Percentiles rank a stretch among this genome's conserved stretches.
phyloP scores from a whole-genome alignment of 345 rosid genomes.

The Boechera stricta region DNA sequence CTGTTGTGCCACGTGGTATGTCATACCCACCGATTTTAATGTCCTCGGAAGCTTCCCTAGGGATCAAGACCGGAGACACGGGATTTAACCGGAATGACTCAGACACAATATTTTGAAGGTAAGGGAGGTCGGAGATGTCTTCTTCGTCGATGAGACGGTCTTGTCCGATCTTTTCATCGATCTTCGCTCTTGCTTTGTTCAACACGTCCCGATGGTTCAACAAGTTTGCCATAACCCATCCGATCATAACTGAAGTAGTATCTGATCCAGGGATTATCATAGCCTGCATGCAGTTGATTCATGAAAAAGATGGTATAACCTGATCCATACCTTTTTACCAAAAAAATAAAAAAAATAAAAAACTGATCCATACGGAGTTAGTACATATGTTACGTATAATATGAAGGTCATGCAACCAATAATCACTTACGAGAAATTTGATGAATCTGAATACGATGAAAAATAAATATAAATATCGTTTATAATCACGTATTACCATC shows the following conservation, averaged over 20 bases:
- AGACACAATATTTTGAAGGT: background rate
- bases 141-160: background rate
- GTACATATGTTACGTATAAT: background rate
- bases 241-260: background rate
- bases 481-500: background rate
- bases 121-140: background rate
- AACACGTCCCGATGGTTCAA: background rate
- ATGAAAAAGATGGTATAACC: background rate
- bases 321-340: background rate
- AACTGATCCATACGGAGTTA: background rate
- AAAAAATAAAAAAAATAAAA: too few relatives aligned
- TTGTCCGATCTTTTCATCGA: background rate
- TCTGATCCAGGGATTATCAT: background rate
- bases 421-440: background rate
- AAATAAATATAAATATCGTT: too few relatives aligned
- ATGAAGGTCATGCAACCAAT: background rate
- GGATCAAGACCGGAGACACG: background rate
- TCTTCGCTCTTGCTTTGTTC: background rate
- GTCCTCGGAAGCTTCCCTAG: background rate
- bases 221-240: background rate
- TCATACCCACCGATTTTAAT: background rate
- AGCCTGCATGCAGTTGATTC: background rate
- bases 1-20: background rate
- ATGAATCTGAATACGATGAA: too few relatives aligned
- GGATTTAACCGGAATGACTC: background rate